Base-by-base conservation (phyloP, 495 filamentous ascomycete genomes). In the Amniculicola lignicola region DNA sequence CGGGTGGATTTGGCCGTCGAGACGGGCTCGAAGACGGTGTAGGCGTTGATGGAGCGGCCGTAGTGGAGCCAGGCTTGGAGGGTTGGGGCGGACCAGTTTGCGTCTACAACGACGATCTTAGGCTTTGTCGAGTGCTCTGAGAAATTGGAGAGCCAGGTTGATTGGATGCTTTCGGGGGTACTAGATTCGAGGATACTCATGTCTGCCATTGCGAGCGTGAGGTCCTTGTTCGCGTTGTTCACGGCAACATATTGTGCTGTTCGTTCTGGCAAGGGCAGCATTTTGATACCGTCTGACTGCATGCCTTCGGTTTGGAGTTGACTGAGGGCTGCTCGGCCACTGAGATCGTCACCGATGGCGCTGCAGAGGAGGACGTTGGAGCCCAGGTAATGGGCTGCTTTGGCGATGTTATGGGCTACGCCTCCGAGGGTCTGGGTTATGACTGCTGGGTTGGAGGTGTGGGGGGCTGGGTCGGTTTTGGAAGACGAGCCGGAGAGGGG, bases 231-330 rank as follows among this genome's bases (percentile, higher is more conserved):
- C 1, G 72, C 73, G 65, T 92, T 88, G 69, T 97, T 98, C 62
- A 96, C 74, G 15, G 90, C 84, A 1, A 97, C 80, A 65, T 98
- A 98, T 66, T 95, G 89, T 4, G 90, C 88, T 1, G 93, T 98
- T 22, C 83, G 76, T 33, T 69, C 68, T 5, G 77, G 74, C 14
- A 75, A 66, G 9, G 74, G 70, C 6, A 87, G 67, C 18, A 78
- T 67, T 60, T 77, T 76, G 24, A 96, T 78, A 46, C 82, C 86
- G 19, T 67, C 71, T 1, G 77, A 81, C 62, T 82, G 77, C 40
- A 96, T 79, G 4, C 83, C 84, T 35, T 79, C 76, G 15, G 75
- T 62, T 45, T 79, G 58, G 3, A 97, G 73, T 28, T 77, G 72
- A 10, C 79, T 70, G 11, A 90, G 70, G 31, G 89, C 82, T 15